Evolutionary conservation across 2,329 filamentous ascomycete species (phyloP).

Genomic region (Endoconidiophora laricicola): DNA sequence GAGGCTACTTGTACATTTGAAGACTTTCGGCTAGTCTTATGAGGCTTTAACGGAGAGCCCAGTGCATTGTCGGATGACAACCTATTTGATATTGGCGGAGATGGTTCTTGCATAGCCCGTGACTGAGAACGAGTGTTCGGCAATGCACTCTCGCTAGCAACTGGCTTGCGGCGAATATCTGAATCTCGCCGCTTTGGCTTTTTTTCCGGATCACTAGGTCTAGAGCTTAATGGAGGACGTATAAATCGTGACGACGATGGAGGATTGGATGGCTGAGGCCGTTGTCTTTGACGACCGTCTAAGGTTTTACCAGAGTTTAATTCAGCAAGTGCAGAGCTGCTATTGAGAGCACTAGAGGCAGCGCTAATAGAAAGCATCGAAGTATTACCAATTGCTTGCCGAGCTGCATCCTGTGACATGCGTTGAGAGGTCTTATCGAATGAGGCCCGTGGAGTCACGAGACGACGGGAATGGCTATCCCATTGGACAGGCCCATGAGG

Average conservation of each 20-base stretch:
- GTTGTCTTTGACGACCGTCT: constrained; percentile 3
- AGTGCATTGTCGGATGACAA: constrained; percentile 9
- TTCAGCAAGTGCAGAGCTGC: constrained; percentile 10
- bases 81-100: constrained; percentile 4
- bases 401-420: constrained; percentile 17
- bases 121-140: not conserved
- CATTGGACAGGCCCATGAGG: constrained; percentile 26
- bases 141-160: not conserved
- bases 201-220: constrained; percentile 4
- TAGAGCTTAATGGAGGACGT: not conserved
- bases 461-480: constrained; percentile 38
- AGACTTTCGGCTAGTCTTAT: too few relatives aligned
- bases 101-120: constrained; percentile 1
- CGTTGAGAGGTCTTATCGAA: constrained; percentile 14
- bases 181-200: constrained; percentile 1
- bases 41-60: not conserved
- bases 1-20: not conserved
- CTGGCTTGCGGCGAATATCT: constrained; percentile 10
- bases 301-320: not conserved
- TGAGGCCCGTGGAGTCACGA: constrained; percentile 22
- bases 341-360: constrained; percentile 36
- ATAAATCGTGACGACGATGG: constrained; percentile 12
- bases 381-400: constrained; percentile 27
- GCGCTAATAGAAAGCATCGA: constrained; percentile 37
- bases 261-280: constrained; percentile 6